Evolutionary conservation across 306 rosid species (phyloP).

Genomic region (Biancaea sappan): DNA sequence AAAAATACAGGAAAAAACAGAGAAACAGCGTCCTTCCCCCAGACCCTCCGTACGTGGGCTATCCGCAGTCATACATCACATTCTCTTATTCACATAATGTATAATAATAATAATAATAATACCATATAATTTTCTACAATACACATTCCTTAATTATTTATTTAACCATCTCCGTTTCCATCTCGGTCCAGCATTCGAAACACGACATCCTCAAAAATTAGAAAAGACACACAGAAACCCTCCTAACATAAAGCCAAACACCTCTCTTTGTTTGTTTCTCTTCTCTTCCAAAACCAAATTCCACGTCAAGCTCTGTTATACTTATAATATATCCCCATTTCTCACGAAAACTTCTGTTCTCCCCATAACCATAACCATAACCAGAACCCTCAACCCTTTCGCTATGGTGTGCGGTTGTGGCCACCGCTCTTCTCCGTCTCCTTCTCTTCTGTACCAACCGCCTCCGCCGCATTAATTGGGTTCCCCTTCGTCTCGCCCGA

Average conservation of each 20-base stretch:
- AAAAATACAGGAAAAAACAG: too few species aligned
- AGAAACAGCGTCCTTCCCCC: too few species aligned
- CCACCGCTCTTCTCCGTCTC: neutral
- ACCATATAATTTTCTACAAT: too few species aligned
- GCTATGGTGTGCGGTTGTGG: constrained; percentile 16
- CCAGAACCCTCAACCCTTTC: neutral
- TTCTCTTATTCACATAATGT: too few species aligned
- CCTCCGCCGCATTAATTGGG: constrained; percentile 40
- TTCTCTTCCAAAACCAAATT: too few species aligned
- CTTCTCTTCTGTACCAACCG: constrained; percentile 31
- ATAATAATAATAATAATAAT: too few species aligned
- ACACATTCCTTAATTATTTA: too few species aligned
- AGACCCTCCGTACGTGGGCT: neutral
- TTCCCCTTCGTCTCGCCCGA: neutral
- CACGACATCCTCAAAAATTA: neutral
- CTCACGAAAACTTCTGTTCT: too few species aligned
- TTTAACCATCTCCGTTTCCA: too few species aligned
- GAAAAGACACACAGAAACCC: neutral
- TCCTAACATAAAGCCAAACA: neutral
- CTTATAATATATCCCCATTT: too few species aligned
- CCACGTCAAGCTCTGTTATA: too few species aligned
- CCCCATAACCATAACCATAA: neutral
- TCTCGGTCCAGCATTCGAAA: too few species aligned
- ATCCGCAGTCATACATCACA: neutral
- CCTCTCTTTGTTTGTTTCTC: neutral